Evolutionary conservation across 371 early-diverging fungal genomes (phyloP), one percentile per base, ranked within the genome.

Genomic region (Mortierella sp.): DNA sequence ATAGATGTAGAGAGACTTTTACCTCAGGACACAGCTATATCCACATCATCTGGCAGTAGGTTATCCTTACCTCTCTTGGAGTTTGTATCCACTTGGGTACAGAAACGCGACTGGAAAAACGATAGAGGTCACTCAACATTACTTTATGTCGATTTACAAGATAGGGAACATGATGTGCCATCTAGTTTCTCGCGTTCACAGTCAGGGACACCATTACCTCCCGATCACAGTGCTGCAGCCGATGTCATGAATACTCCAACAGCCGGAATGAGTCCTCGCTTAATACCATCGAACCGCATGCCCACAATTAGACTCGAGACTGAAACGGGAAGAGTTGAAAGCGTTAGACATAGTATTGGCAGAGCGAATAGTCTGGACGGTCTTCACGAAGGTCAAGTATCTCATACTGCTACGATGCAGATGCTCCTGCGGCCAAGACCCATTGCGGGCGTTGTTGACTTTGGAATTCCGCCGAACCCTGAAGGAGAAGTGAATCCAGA

Each of bases 401-500:
- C 37, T 9, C 37, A 37, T 9, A 37, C 37, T 3, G 37, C 37
- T 15, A 50, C 69, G 47, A 69, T 72, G 79, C 71, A 70, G 28
- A 19, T 64, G 43, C 69, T 83, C 11, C 73, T 83, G 59, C 67
- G 68, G 50, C 83, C 83, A 0, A 71, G 72, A 37, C 81, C 81
- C 30, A 74, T 83, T 21, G 68, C 66, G 16, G 83, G 81, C 19
- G 58, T 72, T 25, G 82, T 84, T 12, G 82, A 85, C 51, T 82
- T 75, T 68, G 82, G 70, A 7, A 82, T 87, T 14, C 87, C 85
- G 11, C 79, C 87, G 0, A 76, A 72, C 45, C 84, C 87, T 5
- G 79, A 75, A 25, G 79, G 75, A 1, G 85, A 84, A 51, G 76
- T 85, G 47, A 81, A 88, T 59, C 83, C 84, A 18, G 85, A 81